Base-by-base conservation (phyloP, 305 asterid genomes). In the Caryopteris hybrid region DNA sequence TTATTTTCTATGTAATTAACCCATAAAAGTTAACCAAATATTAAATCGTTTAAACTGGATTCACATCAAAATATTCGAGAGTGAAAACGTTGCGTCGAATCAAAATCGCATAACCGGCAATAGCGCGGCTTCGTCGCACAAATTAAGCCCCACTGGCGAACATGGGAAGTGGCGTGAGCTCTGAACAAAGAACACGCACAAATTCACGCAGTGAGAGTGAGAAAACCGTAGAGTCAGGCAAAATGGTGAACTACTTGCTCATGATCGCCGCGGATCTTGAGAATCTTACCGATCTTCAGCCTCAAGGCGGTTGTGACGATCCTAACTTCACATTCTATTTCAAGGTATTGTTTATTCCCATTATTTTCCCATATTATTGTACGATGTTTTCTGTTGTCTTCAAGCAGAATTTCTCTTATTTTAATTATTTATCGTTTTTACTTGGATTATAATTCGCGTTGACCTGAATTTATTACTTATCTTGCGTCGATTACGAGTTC, bases 221-320 rank as follows among this genome's bases (percentile, higher is more conserved):
- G 74, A 62, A 53, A 36, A 39, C 61, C 76, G 70, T 54, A 16
- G 70, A 20, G 21, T 33, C 23, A 47, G 52, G n/a, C 21, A 69
- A 69, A 72, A 91, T 91, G 97, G 97, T 86, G 89, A 79, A 83
- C 71, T 83, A 80, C 80, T 1, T 69, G 83, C 45, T 86, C 82
- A 79, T 56, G 84, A 91, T 91, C 76, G 45, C 51, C 34, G 96
- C 93, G 34, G 97, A 90, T 41, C 89, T 92, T 74, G 98, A 92
- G 39, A 90, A 84, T 73, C 84, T 92, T 69, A 83, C 91, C 34
- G 67, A 79, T 48, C 89, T 92, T 72, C 96, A 86, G 83, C 98
- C 96, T 60, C 88, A 85, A 50, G 98, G 81, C 55, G 98, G 98
- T 18, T 85, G 90, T 48, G 84, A 85, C 67, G 93, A 92, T 73